A percentile compares a stretch with the other conserved stretches of the same genome.
Evolutionary conservation across 768 basidiomycete species (phyloP).

Genomic region (Trametes cubensis): DNA sequence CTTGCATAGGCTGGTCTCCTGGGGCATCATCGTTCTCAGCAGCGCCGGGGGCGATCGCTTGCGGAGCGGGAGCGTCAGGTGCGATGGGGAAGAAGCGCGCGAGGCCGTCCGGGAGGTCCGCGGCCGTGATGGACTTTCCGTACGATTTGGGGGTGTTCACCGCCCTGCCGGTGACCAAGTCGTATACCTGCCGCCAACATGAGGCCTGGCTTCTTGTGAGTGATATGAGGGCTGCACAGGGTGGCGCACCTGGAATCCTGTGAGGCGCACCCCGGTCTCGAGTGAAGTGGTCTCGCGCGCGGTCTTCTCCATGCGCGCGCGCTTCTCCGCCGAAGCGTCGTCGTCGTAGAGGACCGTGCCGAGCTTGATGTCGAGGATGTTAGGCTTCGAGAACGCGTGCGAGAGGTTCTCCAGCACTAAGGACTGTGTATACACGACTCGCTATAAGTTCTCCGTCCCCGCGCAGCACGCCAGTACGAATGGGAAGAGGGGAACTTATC

Average conservation of each 20-base stretch:
- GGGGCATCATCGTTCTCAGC: constrained; percentile 16
- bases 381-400: constrained; percentile 74
- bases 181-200: constrained; percentile 60
- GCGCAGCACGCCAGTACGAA: not conserved
- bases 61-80: not conserved
- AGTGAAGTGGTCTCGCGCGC: constrained; percentile 73
- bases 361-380: constrained; percentile 90
- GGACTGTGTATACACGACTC: constrained; percentile 47
- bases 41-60: constrained; percentile 13
- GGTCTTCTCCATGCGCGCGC: constrained; percentile 70
- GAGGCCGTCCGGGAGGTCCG: constrained; percentile 77
- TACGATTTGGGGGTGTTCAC: constrained; percentile 72
- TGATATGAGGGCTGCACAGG: not conserved
- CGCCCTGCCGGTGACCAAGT: constrained; percentile 56
- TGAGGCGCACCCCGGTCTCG: constrained; percentile 79
- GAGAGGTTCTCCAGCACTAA: constrained; percentile 87
- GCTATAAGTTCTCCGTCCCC: constrained; percentile 2
- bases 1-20: constrained; percentile 25
- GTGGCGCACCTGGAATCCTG: constrained; percentile 82
- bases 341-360: constrained; percentile 88
- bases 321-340: constrained; percentile 67
- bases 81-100: constrained; percentile 71
- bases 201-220: not conserved
- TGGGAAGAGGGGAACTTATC: constrained; percentile 43
- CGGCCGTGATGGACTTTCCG: constrained; percentile 71